Base-by-base conservation (phyloP, 805 yeast species). In the Ogataea chonburiensis region DNA sequence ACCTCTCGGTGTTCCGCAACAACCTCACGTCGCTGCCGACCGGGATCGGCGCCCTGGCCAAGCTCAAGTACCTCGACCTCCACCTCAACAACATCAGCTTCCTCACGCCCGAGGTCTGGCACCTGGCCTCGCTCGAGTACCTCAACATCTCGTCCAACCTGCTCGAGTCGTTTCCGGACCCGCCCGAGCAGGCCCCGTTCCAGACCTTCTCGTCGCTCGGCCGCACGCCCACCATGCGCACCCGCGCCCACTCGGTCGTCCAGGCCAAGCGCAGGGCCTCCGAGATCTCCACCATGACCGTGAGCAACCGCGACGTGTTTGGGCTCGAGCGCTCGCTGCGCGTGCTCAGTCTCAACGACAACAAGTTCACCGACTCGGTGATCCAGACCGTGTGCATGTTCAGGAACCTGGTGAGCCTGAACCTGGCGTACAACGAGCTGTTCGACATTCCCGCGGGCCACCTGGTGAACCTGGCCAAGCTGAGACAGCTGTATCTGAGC, bases 361-460 rank as follows among this genome's bases (percentile, higher is more conserved):
- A 93, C 57, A 79, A 87, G 45, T 70, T 93, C 21, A 73, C 71
- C 17, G 96, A 91, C 53, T 82, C 81, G 5, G 76, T 81, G 42
- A 80, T 89, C 61, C 82, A 81, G 36, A 68, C 76, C 3, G 64
- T 93, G 20, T 73, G 85, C 5, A 62, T 71, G 31, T 71, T 86
- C 44, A 55, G 64, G 1, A 74, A 79, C 32, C 61, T 93, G 45
- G 74, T 72, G 40, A 57, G 71, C 1, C 66, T 93, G 48, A 88
- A 91, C 50, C 58, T 93, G 37, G 77, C 95, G 0, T 91, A 91
- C 59, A 93, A 93, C 53, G 89, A 81, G 45, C 60, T 93, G 20
- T 63, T 81, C 22, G 98, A 91, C 49, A 75, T 91, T 17, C 94
- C 96, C 0, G 60, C 67, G 13, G 86, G 95, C n/a, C 76, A 79